These are phyloP conservation scores for Phylloporus gajari DNA, from an alignment of 1,284 basidiomycete genomes.

Conservation along the genomic window DNA sequence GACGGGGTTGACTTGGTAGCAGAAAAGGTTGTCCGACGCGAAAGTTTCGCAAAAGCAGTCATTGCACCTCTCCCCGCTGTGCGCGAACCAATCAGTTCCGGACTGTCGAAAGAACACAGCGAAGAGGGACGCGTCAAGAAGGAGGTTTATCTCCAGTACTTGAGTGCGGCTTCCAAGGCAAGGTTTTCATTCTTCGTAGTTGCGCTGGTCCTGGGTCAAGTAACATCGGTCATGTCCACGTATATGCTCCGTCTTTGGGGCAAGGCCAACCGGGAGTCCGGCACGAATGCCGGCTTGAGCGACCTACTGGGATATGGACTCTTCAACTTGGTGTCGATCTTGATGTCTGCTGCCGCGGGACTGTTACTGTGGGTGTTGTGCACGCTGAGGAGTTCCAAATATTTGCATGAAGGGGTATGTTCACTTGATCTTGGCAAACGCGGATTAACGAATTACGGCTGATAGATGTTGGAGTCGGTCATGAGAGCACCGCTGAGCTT, in stretches of 20 bases:
- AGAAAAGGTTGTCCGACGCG: constrained; percentile 24
- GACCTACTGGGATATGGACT: constrained; percentile 70
- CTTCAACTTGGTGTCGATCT: constrained; percentile 63
- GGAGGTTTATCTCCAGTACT: constrained; percentile 82
- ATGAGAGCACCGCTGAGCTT: constrained; percentile 82
- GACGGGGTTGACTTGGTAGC: constrained; percentile 24
- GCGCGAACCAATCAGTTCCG: constrained; percentile 51
- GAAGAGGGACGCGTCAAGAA: constrained; percentile 87
- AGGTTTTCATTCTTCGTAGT: constrained; percentile 79
- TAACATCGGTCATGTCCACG: constrained; percentile 71
- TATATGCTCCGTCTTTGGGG: constrained; percentile 84
- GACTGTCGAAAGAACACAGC: constrained; percentile 77
- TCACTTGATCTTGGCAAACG: constrained; percentile 54
- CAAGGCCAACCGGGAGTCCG: constrained; percentile 74
- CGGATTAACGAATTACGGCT: not conserved
- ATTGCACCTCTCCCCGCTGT: constrained; percentile 50
- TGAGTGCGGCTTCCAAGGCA: constrained; percentile 79
- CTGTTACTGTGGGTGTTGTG: constrained; percentile 78
- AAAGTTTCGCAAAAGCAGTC: constrained; percentile 52
- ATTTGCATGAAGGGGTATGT: constrained; percentile 79
- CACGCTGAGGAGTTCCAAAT: constrained; percentile 50
- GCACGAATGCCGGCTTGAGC: constrained; percentile 64
- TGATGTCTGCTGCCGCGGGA: constrained; percentile 65
- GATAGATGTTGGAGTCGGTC: not conserved
- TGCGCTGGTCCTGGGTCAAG: constrained; percentile 65